Base-by-base conservation (phyloP, 2,329 filamentous ascomycete species). In the Trematosphaeria pertusa region DNA sequence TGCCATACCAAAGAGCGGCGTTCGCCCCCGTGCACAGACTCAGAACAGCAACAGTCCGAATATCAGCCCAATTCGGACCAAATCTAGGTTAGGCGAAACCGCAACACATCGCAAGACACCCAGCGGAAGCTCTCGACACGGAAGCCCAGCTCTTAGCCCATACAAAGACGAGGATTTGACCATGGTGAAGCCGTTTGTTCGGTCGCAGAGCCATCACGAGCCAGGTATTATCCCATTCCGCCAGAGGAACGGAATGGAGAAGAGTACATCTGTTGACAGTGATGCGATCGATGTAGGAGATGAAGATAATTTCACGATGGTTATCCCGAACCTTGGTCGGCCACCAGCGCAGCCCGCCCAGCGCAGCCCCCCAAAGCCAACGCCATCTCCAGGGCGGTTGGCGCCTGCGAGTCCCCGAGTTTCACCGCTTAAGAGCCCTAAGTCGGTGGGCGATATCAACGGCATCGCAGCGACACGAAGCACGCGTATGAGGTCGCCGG, bases 251-350 rank as follows among this genome's bases (percentile, higher is more conserved):
- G 71, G 64, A 2, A 49, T 74, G 17, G 72, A 72, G 15, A 69
- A 71, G 48, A 71, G 71, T 9, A 63, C 63, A 28, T 68, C 67
- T 17, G 65, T 74, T 22, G 76, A 78, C 43, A 73, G 65, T 44
- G 71, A 64, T 14, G 50, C 56, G 15, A 44, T 66, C 54, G 51
- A 73, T 65, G 6, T 69, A 19, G 68, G 63, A 11, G 75, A 75
- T 19, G 75, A 78, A 12, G 77, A 78, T 22, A 75, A 76, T 41
- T 79, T 80, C 52, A 80, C 77, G 3, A 78, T 80, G 73, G 75
- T 80, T 6, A 67, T 81, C 33, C 78, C 78, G 3, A 74, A 53
- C 20, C 62, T 70, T 40, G 57, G 57, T 17, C 62, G 60, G 18
- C 68, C 67, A n/a, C 46, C 44, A 39, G 37, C 55, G 19, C 67